Evolutionary conservation across 2,329 filamentous ascomycete genomes (phyloP).

Genomic region (Fusarium udum): DNA sequence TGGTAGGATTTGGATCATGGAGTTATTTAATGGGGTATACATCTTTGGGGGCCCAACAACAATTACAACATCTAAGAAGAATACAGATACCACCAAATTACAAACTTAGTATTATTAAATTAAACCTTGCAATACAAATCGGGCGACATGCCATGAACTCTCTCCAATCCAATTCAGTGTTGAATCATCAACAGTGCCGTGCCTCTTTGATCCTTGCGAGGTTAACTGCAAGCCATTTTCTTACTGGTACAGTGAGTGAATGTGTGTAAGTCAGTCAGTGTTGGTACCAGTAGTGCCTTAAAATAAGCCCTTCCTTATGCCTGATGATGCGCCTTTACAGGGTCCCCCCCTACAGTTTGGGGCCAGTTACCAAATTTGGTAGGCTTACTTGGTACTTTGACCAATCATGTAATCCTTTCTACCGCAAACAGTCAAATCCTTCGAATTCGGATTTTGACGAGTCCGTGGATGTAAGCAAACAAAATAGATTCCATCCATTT

Average conservation of each 20-base stretch:
- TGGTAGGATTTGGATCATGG: constrained; percentile 30
- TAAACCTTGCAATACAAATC: constrained; percentile 6
- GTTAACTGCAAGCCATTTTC: neutral
- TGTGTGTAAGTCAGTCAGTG: neutral
- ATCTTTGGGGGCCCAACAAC: neutral
- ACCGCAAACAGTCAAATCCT: constrained; percentile 11
- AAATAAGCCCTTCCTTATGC: constrained; percentile 22
- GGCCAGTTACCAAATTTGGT: constrained; percentile 26
- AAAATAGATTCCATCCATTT: neutral
- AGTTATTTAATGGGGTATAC: constrained; percentile 29
- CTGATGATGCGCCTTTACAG: constrained; percentile 28
- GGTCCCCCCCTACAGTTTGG: constrained; percentile 18
- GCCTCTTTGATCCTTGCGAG: neutral
- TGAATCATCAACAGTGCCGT: neutral
- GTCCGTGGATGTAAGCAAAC: constrained; percentile 3
- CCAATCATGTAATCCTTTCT: constrained; percentile 1
- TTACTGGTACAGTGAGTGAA: neutral
- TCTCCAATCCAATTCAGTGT: neutral
- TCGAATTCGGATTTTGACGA: neutral
- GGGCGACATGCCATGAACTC: constrained; percentile 4
- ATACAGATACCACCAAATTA: constrained; percentile 19
- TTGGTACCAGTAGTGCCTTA: neutral
- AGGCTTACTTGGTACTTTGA: constrained; percentile 21
- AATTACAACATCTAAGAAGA: constrained; percentile 3
- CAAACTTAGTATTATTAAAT: neutral